Base-by-base conservation (phyloP, 352 stramenopile species). In the Phytophthora colocasiae region DNA sequence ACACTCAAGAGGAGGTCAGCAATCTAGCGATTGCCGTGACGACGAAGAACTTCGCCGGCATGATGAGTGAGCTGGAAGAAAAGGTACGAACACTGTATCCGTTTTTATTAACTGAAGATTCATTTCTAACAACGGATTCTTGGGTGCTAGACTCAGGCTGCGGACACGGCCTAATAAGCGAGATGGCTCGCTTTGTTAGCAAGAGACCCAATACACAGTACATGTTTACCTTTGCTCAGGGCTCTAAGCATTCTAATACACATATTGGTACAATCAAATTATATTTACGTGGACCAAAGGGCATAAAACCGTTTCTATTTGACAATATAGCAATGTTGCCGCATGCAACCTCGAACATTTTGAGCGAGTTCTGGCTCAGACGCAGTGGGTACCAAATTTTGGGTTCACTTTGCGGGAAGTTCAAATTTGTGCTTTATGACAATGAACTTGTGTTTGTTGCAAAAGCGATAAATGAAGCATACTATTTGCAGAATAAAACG, bases 141-240 rank as follows among this genome's bases (percentile, higher is more conserved):
- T 59, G 48, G 52, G 45, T 59, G 2, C 4, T 58, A 2, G 45
- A 57, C n/a, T 64, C 47, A 48, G 22, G 40, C 6, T 69, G 38
- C 41, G 59, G 58, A 6, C 43, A 40, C 14, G 53, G 61, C 9
- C 24, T 64, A 48, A 64, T 45, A 48, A 19, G 19, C 19, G 19
- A 19, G 19, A 19, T 19, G 19, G 19, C 19, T 19, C 19, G 19
- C 19, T 19, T 19, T 19, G 19, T 19, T 19, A 19, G 19, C 19
- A 19, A 19, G 19, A 19, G 19, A 19, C 19, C 19, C 19, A 19
- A 19, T 19, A 19, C 19, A 19, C 19, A 19, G 19, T 19, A 19
- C 19, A 19, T 19, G 19, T 19, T 19, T 19, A 19, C 19, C 19
- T 19, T 19, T 19, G 19, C 19, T 19, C 19, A 1, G 19, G 19